phyloP scores from a whole-genome alignment of 2,329 filamentous ascomycete genomes.

The Colletotrichum trifolii region DNA sequence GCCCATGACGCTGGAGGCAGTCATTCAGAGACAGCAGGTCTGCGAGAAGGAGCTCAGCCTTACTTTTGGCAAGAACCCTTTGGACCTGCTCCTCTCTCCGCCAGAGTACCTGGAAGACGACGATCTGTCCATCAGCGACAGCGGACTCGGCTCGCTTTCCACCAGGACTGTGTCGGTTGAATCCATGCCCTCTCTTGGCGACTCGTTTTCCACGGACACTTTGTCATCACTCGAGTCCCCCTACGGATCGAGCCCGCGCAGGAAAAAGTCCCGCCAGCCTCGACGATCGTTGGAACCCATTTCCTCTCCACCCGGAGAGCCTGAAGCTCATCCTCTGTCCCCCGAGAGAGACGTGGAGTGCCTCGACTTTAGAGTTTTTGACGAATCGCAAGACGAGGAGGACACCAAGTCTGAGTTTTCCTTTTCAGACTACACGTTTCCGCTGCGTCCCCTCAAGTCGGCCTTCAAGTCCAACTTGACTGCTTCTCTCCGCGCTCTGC shows the following conservation, averaged over 20 bases:
- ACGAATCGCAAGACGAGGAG: slow-evolving; percentile 43
- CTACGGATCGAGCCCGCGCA: slow-evolving; percentile 49
- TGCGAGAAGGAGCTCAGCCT: slow-evolving; percentile 70
- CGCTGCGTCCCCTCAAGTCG: slow-evolving; percentile 62
- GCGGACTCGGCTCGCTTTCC: slow-evolving; percentile 64
- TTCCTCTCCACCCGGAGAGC: slow-evolving; percentile 63
- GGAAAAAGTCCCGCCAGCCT: slow-evolving; percentile 49
- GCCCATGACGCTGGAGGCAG: slow-evolving; percentile 64
- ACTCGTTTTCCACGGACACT: slow-evolving; percentile 63
- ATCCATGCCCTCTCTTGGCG: slow-evolving; percentile 69
- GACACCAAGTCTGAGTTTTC: slow-evolving; percentile 47
- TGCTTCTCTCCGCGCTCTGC: slow-evolving; percentile 72
- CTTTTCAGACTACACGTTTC: slow-evolving; percentile 45
- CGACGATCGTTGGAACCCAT: slow-evolving; percentile 66
- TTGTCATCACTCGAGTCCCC: slow-evolving; percentile 63
- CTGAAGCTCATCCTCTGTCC: slow-evolving; percentile 64
- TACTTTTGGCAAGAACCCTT: slow-evolving; percentile 62
- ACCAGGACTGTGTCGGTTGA: slow-evolving; percentile 68
- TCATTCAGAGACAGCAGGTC: slow-evolving; percentile 64
- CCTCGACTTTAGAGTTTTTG: slow-evolving; percentile 48
- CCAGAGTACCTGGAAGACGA: slow-evolving; percentile 68
- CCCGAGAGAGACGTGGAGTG: slow-evolving; percentile 61
- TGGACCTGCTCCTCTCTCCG: slow-evolving; percentile 69
- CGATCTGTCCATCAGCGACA: slow-evolving; percentile 58
- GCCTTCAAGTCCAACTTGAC: slow-evolving; percentile 78